Base-by-base conservation (phyloP, 306 rosid genomes). In the Vachellia pachyceras region DNA sequence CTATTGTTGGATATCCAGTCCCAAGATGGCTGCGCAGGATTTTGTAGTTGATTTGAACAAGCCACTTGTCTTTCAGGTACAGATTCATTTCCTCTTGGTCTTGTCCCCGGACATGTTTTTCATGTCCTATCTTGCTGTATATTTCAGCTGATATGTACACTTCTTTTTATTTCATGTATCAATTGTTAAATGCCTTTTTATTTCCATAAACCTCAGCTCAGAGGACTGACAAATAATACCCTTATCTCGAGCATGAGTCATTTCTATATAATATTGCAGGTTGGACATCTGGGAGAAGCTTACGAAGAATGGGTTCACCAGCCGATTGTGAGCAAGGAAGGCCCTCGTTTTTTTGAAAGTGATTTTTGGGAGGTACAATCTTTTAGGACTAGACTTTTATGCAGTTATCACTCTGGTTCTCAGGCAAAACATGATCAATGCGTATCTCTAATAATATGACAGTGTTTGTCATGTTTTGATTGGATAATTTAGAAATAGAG, bases 301-400 rank as follows among this genome's bases (percentile, higher is more conserved):
- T 95, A 95, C 82, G 89, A 95, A 72, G 98, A 95, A 77, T 95
- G 99, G 99, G 91, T 93, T 76, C 99, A 95, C 88, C 97, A 91
- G 82, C 98, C 98, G 5, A 95, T 95, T 79, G 90, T 92, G 54
- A 68, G 91, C 90, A 91, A 87, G 85, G 99, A 93, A 86, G 87
- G 92, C 29, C 99, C 99, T 68, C 97, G 97, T 40, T 95, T 87
- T 84, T 95, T 95, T 40, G 87, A 93, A 76, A 95, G 83, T 45
- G 94, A 93, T 73, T 35, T 95, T 78, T 73, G 91, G 84, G 99
- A 95, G 98, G 99, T 95, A 89, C 70, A 37, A 10, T 55, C 49
- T 80, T 54, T 61, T 66, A 9, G 36, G 65, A 22, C 36, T 10
- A 10, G 36, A 10, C 36, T 58, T 58, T 29, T 23, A 58, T 58